Percentiles rank a stretch among this genome's conserved stretches.
phyloP scores from a whole-genome alignment of 1,284 basidiomycete genomes.

The Inonotus obliquus region DNA sequence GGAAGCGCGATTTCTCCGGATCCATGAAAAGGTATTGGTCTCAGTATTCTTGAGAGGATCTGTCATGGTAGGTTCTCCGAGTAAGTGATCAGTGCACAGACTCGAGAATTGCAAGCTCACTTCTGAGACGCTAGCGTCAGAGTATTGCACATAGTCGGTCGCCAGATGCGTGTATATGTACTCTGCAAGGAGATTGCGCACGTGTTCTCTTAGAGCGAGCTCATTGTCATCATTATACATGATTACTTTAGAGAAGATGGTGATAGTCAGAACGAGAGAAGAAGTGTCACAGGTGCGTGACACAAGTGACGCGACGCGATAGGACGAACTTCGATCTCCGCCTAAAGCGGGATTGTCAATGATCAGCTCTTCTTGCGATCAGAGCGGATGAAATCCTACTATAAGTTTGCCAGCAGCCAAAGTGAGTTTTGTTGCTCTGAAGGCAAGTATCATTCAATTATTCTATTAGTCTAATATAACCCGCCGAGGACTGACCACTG shows the following conservation, averaged over 20 bases:
- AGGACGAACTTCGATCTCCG: not conserved
- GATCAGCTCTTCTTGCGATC: not conserved
- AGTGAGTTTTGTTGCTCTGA: no score
- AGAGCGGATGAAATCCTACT: no score
- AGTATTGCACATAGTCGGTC: constrained; percentile 50
- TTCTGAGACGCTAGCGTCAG: constrained; percentile 42
- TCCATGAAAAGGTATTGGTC: constrained; percentile 42
- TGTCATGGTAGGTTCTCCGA: constrained; percentile 22
- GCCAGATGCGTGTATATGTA: constrained; percentile 53
- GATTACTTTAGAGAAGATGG: not conserved
- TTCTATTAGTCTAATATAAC: no score
- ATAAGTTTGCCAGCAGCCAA: no score
- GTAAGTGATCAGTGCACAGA: not conserved
- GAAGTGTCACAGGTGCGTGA: not conserved
- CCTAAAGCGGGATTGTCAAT: not conserved
- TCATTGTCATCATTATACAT: constrained; percentile 18
- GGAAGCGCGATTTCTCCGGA: constrained; percentile 44
- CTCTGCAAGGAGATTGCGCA: constrained; percentile 46
- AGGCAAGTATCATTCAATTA: no score
- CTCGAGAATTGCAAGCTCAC: constrained; percentile 29
- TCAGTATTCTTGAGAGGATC: constrained; percentile 41
- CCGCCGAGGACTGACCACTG: no score
- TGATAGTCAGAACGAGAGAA: not conserved
- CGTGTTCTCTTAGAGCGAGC: constrained; percentile 39
- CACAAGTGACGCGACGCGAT: not conserved